These are phyloP conservation scores for Acacia concinna DNA, from an alignment of 331 rosid species.

Conservation along the genomic window DNA sequence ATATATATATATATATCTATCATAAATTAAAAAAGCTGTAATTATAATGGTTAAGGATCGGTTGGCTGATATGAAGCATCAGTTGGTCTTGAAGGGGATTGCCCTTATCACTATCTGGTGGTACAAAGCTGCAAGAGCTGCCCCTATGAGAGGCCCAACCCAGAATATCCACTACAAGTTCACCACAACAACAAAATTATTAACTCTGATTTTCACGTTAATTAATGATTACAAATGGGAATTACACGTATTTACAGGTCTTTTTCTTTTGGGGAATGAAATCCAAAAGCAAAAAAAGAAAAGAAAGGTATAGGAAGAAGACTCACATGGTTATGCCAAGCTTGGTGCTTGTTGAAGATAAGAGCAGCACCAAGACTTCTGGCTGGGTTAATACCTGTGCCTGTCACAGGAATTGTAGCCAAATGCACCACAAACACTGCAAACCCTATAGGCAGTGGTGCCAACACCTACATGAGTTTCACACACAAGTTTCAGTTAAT, in stretches of 20 bases:
- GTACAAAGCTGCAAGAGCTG: constrained; percentile 50
- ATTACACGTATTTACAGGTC: too few species aligned
- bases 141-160: constrained; percentile 46
- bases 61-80: background rate
- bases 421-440: constrained; percentile 46
- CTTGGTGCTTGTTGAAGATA: constrained; percentile 37
- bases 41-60: background rate
- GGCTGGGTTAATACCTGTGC: constrained; percentile 46
- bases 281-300: background rate
- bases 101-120: constrained; percentile 61
- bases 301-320: background rate
- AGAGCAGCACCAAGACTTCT: constrained; percentile 48
- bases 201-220: too few species aligned
- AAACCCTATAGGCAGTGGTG: constrained; percentile 49
- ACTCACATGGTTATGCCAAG: constrained; percentile 45
- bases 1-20: too few species aligned
- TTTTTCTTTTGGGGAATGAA: background rate
- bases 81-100: constrained; percentile 56
- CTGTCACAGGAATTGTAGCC: constrained; percentile 45
- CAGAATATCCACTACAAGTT: constrained; percentile 44
- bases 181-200: background rate
- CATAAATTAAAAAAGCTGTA: background rate
- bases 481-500: background rate
- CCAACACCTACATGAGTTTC: constrained; percentile 34
- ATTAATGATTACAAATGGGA: too few species aligned